A percentile compares a stretch with the other conserved stretches of the same genome.
These are phyloP conservation scores for Colletotrichum tanaceti DNA, from an alignment of 2,329 filamentous ascomycete species.

Conservation along the genomic window DNA sequence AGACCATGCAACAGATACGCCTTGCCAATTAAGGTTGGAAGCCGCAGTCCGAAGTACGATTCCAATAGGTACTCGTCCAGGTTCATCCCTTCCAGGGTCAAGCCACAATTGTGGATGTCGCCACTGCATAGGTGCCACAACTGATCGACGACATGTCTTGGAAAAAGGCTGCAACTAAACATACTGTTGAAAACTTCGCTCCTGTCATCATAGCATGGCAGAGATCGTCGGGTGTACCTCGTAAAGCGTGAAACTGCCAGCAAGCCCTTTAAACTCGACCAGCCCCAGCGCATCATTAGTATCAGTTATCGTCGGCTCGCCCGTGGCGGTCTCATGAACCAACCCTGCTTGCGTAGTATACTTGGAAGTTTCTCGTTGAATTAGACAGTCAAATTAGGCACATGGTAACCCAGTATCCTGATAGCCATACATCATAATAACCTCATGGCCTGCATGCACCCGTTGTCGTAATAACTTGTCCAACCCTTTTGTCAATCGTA, in stretches of 20 bases:
- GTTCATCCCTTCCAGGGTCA: conserved; percentile 33
- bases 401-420: conserved; percentile 13
- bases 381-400: conserved; percentile 31
- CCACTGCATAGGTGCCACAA: conserved; percentile 33
- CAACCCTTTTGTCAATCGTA: conserved; percentile 10
- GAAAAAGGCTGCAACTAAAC: too few species aligned
- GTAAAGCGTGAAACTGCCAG: background rate
- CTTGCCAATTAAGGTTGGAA: conserved; percentile 22
- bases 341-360: background rate
- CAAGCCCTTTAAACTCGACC: background rate
- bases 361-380: conserved; percentile 9
- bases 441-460: conserved; percentile 34
- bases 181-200: background rate
- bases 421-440: conserved; percentile 20
- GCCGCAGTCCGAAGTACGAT: conserved; percentile 10
- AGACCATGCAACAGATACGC: background rate
- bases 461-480: conserved; percentile 7
- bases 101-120: conserved; percentile 38
- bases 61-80: background rate
- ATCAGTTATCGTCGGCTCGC: background rate
- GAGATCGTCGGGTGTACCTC: background rate
- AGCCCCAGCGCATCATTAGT: background rate
- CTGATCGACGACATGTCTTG: conserved; percentile 34
- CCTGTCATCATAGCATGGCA: too few species aligned
- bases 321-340: background rate